phyloP scores from a whole-genome alignment of 371 early-diverging fungal genomes.

The Rhizopus sp. region DNA sequence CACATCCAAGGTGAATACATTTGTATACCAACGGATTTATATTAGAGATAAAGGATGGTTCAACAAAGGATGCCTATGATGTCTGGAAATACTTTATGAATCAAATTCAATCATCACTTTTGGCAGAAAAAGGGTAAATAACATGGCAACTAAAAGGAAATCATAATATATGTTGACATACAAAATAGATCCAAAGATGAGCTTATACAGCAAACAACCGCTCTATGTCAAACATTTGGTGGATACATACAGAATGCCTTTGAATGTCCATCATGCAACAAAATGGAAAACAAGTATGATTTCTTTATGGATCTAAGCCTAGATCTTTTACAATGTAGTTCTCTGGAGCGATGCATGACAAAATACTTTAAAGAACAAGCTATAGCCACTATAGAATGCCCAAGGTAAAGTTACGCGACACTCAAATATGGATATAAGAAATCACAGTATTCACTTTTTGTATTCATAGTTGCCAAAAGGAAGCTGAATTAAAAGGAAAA shows the following conservation, averaged over 20 bases:
- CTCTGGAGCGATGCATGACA: constrained; percentile 54
- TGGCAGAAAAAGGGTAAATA: constrained; percentile 36
- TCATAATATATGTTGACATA: neutral
- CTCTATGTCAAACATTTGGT: constrained; percentile 81
- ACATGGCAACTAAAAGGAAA: no score
- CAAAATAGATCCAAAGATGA: constrained; percentile 56
- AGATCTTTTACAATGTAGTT: constrained; percentile 65
- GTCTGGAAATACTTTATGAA: constrained; percentile 78
- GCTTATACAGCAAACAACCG: constrained; percentile 75
- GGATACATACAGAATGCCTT: constrained; percentile 77
- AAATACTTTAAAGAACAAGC: constrained; percentile 20
- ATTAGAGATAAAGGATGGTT: constrained; percentile 76
- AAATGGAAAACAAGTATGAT: constrained; percentile 68
- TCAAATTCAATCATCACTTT: constrained; percentile 37
- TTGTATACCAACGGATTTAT: constrained; percentile 25
- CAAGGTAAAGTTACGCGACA: constrained; percentile 20
- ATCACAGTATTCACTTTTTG: neutral
- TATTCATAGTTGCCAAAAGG: constrained; percentile 49
- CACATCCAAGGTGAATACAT: neutral
- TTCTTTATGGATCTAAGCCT: constrained; percentile 73
- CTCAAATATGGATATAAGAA: no score
- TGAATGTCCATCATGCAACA: constrained; percentile 71
- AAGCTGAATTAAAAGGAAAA: constrained; percentile 59
- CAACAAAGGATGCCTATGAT: constrained; percentile 85
- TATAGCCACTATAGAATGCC: constrained; percentile 19